Base-by-base conservation (phyloP, 1,284 basidiomycete genomes). In the Marasmius fiardii region DNA sequence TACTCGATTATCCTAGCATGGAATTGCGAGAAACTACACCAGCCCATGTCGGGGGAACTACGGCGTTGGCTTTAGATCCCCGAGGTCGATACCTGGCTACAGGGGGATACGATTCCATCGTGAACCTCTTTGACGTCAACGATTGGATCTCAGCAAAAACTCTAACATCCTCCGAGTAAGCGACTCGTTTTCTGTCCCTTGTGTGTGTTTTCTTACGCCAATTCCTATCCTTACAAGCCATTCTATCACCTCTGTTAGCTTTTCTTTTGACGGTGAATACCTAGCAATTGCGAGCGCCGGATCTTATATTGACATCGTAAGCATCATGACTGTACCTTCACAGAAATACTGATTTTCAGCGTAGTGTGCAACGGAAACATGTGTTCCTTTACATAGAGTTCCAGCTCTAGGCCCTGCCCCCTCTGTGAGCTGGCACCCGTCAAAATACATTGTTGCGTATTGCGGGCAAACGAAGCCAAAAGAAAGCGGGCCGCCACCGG, bases 211-310 rank as follows among this genome's bases (percentile, higher is more conserved):
- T 57, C 48, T 24, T 16, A 26, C 16, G 31, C 12, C 1, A 33
- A 57, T 21, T 44, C n/a, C 14, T 45, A 43, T 61, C 6, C 51
- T 56, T 37, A 37, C n/a, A 59, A 92, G 90, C 55, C 75, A 89
- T 62, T 76, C 81, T 24, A 85, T 91, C 61, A 88, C 80, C 56
- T 76, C 80, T n/a, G 67, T 92, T n/a, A 88, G 86, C 64, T 92
- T 90, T 74, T 91, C 88, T 4, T 77, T 85, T 59, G 89, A 91
- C 60, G 89, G 89, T 35, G 90, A 92, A 72, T 90, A 86, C 64
- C 67, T 91, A 26, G 89, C 89, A 7, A 84, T 90, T 50, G 85
- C 87, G 3, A 88, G 75, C 58, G 74, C 79, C 5, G 88, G 86
- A n/a, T 71, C 72, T 18, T 90, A 89, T 60, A 85, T 92, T 56